phyloP scores from a whole-genome alignment of 2,329 filamentous ascomycete genomes.

The Stagonosporopsis rhizophila region DNA sequence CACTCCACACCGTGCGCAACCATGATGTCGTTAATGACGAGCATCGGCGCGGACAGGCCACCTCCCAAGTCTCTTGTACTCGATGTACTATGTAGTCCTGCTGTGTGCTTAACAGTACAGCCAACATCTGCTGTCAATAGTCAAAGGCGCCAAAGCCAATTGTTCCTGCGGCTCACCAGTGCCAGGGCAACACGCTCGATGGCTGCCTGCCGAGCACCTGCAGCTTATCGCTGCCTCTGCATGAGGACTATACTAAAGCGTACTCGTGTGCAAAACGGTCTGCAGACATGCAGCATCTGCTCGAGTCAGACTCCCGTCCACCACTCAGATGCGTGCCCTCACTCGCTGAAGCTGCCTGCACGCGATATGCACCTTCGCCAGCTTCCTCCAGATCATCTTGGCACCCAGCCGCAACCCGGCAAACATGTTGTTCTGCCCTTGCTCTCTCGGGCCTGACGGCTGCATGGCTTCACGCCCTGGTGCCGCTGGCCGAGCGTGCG shows the following conservation, averaged over 20 bases:
- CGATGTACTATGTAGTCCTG: too few species aligned
- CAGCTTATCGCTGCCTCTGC: constrained; percentile 15
- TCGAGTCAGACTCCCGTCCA: constrained; percentile 16
- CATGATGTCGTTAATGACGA: constrained; percentile 20
- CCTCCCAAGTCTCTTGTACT: constrained; percentile 10
- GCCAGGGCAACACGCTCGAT: neutral
- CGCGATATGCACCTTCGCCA: constrained; percentile 23
- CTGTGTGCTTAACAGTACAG: too few species aligned
- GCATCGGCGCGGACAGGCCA: constrained; percentile 6
- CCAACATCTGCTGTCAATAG: neutral
- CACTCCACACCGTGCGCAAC: constrained; percentile 16
- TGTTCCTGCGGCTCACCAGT: constrained; percentile 4
- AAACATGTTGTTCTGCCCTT: constrained; percentile 19
- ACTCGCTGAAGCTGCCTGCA: constrained; percentile 27
- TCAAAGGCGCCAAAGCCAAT: constrained; percentile 1
- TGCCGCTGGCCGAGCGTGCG: constrained; percentile 5
- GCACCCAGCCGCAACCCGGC: constrained; percentile 30
- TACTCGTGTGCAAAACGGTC: constrained; percentile 11
- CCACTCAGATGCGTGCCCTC: constrained; percentile 11
- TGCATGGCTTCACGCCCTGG: neutral
- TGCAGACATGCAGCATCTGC: constrained; percentile 14
- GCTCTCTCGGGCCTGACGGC: constrained; percentile 13
- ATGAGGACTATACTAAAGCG: constrained; percentile 13
- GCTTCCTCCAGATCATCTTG: constrained; percentile 29
- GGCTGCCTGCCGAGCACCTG: neutral